Evolutionary conservation across 2,329 filamentous ascomycete species (phyloP).

Genomic region (Chalaropsis ovoidea): DNA sequence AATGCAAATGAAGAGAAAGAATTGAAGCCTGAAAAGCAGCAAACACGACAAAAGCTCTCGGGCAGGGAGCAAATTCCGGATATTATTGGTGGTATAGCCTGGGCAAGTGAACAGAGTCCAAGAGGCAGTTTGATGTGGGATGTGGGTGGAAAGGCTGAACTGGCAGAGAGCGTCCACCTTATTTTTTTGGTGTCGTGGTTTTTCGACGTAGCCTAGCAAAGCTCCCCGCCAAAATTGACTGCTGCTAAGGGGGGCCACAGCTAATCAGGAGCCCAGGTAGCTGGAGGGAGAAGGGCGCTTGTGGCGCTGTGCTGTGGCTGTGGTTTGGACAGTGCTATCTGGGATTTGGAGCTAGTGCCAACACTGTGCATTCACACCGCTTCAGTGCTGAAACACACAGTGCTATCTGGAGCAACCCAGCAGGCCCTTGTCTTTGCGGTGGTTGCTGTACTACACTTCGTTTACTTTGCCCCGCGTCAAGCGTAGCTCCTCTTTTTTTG

Average conservation of each 20-base stretch:
- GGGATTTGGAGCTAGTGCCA: neutral
- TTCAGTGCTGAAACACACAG: neutral
- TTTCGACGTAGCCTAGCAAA: constrained; percentile 23
- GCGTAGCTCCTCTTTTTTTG: constrained; percentile 4
- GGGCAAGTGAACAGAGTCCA: constrained; percentile 2
- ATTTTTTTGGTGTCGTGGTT: constrained; percentile 25
- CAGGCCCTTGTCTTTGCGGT: neutral
- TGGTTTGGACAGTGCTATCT: constrained; percentile 2
- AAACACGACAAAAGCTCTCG: constrained; percentile 16
- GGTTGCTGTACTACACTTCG: neutral
- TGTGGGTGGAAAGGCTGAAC: constrained; percentile 23
- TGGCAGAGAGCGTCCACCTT: constrained; percentile 20
- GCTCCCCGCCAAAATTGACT: constrained; percentile 22
- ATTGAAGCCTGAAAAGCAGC: constrained; percentile 4
- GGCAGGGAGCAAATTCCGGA: constrained; percentile 14
- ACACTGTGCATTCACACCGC: neutral
- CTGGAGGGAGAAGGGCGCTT: constrained; percentile 1
- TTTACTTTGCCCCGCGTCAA: constrained; percentile 16
- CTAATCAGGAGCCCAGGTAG: neutral
- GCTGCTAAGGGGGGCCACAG: constrained; percentile 11
- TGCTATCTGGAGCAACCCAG: neutral
- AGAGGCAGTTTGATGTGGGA: constrained; percentile 15
- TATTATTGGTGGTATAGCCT: neutral
- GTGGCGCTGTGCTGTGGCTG: constrained; percentile 10
- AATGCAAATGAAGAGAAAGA: constrained; percentile 18